Evolutionary conservation across 169 alveolate species (phyloP).

Genomic region (Cyclospora cayetanensis): DNA sequence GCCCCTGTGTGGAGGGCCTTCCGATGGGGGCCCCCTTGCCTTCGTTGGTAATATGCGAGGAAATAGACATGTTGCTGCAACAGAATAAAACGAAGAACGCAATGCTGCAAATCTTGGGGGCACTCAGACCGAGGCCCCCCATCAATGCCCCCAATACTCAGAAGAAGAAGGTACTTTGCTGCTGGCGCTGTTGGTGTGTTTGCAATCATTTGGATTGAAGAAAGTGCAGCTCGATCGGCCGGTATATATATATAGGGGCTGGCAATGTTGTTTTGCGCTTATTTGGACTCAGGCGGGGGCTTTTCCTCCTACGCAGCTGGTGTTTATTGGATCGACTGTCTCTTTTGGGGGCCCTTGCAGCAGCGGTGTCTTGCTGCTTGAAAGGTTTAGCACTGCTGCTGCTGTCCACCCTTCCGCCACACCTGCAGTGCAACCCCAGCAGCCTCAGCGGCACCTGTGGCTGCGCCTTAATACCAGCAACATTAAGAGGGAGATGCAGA

Average conservation of each 20-base stretch:
- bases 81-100: neutral
- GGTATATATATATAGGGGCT: neutral
- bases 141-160: neutral
- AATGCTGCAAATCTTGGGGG: slow-evolving; percentile 42
- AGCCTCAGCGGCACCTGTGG: slow-evolving; percentile 10
- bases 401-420: no score
- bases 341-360: slow-evolving; percentile 66
- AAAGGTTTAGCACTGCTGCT: slow-evolving; percentile 59
- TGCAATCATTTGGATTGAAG: neutral
- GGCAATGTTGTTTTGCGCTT: no score
- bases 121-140: slow-evolving; percentile 43
- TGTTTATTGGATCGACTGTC: slow-evolving; percentile 44
- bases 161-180: neutral
- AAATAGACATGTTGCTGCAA: slow-evolving; percentile 11
- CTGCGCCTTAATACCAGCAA: neutral
- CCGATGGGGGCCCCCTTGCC: slow-evolving; percentile 23
- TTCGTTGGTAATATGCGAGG: neutral
- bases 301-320: slow-evolving; percentile 45
- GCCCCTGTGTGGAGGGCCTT: slow-evolving; percentile 25
- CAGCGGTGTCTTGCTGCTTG: slow-evolving; percentile 60
- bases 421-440: neutral
- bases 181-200: neutral
- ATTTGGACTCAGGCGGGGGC: slow-evolving; percentile 4
- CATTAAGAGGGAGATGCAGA: neutral
- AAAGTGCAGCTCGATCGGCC: neutral